phyloP scores from a whole-genome alignment of 306 rosid species.

The Mimosa pudica region DNA sequence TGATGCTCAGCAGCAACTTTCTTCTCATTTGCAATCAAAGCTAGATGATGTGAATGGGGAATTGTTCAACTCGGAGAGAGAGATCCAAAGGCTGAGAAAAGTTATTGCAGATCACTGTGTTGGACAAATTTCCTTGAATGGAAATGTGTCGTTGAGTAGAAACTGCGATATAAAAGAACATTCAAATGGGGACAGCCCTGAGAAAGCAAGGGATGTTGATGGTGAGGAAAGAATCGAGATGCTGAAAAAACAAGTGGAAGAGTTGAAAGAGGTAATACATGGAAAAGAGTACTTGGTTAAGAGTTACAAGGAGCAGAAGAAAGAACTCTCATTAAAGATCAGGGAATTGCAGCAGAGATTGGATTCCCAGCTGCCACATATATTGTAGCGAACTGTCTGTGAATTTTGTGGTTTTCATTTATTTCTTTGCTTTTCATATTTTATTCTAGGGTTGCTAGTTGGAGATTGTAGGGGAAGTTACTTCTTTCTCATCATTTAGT shows the following conservation, averaged over 20 bases:
- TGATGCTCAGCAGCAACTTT: slow-evolving; percentile 64
- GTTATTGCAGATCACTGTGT: slow-evolving; percentile 95
- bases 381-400: slow-evolving; percentile 69
- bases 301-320: slow-evolving; percentile 90
- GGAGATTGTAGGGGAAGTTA: slow-evolving; percentile 28
- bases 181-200: slow-evolving; percentile 56
- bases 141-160: slow-evolving; percentile 50
- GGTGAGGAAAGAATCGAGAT: slow-evolving; percentile 65
- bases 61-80: slow-evolving; percentile 77
- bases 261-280: slow-evolving; percentile 85
- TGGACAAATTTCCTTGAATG: slow-evolving; percentile 45
- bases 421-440: slow-evolving; percentile 49
- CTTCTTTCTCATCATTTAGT: slow-evolving; percentile 48
- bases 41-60: slow-evolving; percentile 75
- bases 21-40: slow-evolving; percentile 78
- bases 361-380: slow-evolving; percentile 87
- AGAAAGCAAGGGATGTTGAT: slow-evolving; percentile 57
- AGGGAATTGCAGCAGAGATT: slow-evolving; percentile 88
- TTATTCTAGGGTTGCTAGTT: background rate
- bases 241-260: slow-evolving; percentile 83
- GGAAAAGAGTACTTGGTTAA: slow-evolving; percentile 89
- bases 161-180: slow-evolving; percentile 65
- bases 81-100: slow-evolving; percentile 87
- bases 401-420: slow-evolving; percentile 57
- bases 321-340: slow-evolving; percentile 70